Conservation (phyloP, 192 early-diverging fungal species). For the Mortierella antarctica region DNA sequence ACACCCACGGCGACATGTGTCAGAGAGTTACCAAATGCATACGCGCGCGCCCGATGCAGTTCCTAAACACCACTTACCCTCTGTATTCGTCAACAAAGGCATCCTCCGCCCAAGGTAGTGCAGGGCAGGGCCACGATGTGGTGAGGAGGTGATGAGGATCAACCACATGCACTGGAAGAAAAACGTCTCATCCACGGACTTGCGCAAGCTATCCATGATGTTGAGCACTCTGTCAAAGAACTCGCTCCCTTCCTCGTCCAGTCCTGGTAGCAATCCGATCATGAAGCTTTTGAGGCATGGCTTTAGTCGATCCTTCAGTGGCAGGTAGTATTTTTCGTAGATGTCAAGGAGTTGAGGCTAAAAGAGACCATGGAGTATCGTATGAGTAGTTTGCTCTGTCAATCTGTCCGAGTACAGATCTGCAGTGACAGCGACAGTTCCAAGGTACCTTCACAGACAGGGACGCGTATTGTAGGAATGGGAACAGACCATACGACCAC, state of each 20-base stretch:
- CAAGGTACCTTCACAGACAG: conserved; percentile 77
- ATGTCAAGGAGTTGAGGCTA: conserved; percentile 85
- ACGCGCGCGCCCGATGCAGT: not conserved
- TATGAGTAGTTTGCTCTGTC: not conserved
- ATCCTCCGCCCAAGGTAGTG: conserved; percentile 83
- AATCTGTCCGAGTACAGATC: too few relatives aligned
- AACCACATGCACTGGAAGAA: conserved; percentile 90
- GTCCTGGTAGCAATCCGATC: conserved; percentile 81
- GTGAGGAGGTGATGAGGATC: conserved; percentile 74
- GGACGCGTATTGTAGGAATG: conserved; percentile 88
- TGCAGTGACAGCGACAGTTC: too few relatives aligned
- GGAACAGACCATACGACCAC: conserved; percentile 91
- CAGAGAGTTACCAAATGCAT: not conserved
- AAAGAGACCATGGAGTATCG: not conserved
- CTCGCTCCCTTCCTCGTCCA: conserved; percentile 93
- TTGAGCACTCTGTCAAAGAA: conserved; percentile 77
- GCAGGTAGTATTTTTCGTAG: conserved; percentile 81
- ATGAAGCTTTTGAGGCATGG: conserved; percentile 84
- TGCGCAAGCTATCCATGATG: conserved; percentile 67
- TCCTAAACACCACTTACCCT: conserved; percentile 57
- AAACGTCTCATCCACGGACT: conserved; percentile 76
- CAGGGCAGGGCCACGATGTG: conserved; percentile 76
- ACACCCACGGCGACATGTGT: not conserved
- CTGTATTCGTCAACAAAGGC: conserved; percentile 71
- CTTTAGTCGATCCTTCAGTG: conserved; percentile 74